These are phyloP conservation scores for Wakefieldia striispora DNA, from an alignment of 768 basidiomycete genomes.

Conservation along the genomic window DNA sequence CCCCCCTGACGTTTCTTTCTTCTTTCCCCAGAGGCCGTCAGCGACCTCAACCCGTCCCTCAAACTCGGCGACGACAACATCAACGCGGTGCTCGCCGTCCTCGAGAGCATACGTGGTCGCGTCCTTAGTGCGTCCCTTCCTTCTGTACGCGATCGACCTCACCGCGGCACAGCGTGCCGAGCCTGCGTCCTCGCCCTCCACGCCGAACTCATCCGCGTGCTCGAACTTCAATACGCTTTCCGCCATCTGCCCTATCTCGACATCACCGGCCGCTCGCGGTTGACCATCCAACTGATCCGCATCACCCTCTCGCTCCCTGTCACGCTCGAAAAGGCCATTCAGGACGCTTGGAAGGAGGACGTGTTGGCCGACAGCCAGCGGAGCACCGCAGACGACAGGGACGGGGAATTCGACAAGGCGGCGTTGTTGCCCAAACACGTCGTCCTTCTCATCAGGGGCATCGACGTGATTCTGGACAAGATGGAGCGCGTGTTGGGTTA, in stretches of 20 bases:
- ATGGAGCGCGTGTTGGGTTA: conserved; percentile 56
- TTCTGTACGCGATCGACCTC: background rate
- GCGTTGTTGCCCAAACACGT: conserved; percentile 56
- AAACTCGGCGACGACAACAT: conserved; percentile 78
- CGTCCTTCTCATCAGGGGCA: conserved; percentile 56
- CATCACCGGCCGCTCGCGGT: conserved; percentile 67
- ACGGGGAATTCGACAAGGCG: conserved; percentile 17
- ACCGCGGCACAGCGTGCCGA: conserved; percentile 53
- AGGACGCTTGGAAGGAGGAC: conserved; percentile 32
- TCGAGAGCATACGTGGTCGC: conserved; percentile 70
- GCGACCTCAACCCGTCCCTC: conserved; percentile 77
- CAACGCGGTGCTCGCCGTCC: conserved; percentile 65
- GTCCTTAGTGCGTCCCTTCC: conserved; percentile 52
- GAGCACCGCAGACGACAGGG: conserved; percentile 7
- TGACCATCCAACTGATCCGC: conserved; percentile 75
- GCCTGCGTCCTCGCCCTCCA: conserved; percentile 75
- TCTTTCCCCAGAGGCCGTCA: conserved; percentile 58
- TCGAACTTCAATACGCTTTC: conserved; percentile 78
- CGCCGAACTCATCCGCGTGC: conserved; percentile 68
- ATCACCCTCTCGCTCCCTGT: conserved; percentile 75
- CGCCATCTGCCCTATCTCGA: conserved; percentile 76
- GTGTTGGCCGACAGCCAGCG: background rate
- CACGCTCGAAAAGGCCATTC: conserved; percentile 67
- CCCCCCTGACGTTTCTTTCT: background rate
- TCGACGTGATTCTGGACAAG: conserved; percentile 61